Conservation (phyloP, 2,329 filamentous ascomycete species). For the Anthostomella pinea region DNA sequence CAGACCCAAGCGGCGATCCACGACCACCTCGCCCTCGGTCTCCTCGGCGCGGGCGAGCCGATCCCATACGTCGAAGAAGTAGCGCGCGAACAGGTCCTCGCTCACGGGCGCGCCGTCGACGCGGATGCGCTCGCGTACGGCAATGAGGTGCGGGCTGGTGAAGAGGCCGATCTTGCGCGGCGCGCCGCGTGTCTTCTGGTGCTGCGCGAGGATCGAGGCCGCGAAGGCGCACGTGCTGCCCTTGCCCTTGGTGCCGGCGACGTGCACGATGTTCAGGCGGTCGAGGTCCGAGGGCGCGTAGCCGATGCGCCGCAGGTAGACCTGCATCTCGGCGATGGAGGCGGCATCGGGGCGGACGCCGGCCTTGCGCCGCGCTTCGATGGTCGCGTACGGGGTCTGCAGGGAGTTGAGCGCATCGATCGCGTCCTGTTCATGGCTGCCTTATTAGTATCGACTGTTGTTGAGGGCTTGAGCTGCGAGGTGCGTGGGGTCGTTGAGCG, state of each 20-base stretch:
- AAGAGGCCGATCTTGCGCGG: conserved; percentile 58
- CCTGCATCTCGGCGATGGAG: conserved; percentile 73
- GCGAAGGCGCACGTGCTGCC: conserved; percentile 69
- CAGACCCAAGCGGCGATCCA: conserved; percentile 28
- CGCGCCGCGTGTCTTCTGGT: conserved; percentile 35
- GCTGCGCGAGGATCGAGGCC: conserved; percentile 57
- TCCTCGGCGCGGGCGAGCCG: conserved; percentile 40
- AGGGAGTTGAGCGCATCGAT: conserved; percentile 83
- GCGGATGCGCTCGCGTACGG: conserved; percentile 65
- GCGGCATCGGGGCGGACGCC: conserved; percentile 67
- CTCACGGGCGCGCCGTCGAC: conserved; percentile 58
- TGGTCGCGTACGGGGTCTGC: conserved; percentile 80
- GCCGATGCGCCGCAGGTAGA: conserved; percentile 74
- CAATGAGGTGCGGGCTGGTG: conserved; percentile 66
- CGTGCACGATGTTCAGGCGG: conserved; percentile 64
- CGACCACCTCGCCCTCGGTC: conserved; percentile 20
- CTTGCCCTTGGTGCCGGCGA: conserved; percentile 76
- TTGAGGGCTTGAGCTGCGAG: neutral
- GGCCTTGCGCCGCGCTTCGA: conserved; percentile 75
- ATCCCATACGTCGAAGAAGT: conserved; percentile 69
- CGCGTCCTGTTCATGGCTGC: conserved; percentile 61
- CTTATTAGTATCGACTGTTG: neutral
- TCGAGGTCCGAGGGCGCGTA: conserved; percentile 62
- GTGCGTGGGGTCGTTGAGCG: neutral
- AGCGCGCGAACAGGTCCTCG: conserved; percentile 57